These are phyloP conservation scores for Oehlia diaphana DNA, from an alignment of 192 early-diverging fungal species.

Conservation along the genomic window DNA sequence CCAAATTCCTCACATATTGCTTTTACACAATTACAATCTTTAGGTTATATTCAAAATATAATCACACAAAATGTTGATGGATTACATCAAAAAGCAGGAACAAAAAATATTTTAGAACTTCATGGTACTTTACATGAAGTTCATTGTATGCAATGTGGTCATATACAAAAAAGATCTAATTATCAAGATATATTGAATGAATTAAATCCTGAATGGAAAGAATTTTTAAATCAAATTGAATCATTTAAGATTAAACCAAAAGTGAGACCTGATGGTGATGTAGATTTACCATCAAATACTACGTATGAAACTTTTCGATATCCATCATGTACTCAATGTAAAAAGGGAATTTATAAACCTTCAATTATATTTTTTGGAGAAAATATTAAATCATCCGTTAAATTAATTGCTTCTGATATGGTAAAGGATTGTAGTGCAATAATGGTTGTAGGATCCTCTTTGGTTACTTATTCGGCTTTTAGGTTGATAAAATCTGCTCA, in stretches of 20 bases:
- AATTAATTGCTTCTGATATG: constrained; percentile 54
- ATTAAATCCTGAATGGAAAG: constrained; percentile 70
- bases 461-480: constrained; percentile 83
- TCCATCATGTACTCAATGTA: constrained; percentile 69
- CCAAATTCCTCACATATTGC: constrained; percentile 77
- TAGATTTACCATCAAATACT: constrained; percentile 58
- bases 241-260: constrained; percentile 43
- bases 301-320: constrained; percentile 70
- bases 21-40: constrained; percentile 51
- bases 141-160: constrained; percentile 69
- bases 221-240: constrained; percentile 44
- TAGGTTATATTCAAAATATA: constrained; percentile 52
- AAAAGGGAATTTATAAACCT: constrained; percentile 65
- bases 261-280: constrained; percentile 84
- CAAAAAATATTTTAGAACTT: constrained; percentile 69
- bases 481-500: constrained; percentile 70
- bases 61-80: constrained; percentile 96
- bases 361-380: constrained; percentile 91
- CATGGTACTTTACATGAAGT: constrained; percentile 81
- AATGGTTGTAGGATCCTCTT: constrained; percentile 77
- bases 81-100: constrained; percentile 66
- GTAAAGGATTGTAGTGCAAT: constrained; percentile 62
- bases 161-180: constrained; percentile 48
- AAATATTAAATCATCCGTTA: constrained; percentile 63
- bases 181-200: constrained; percentile 67